Conservation (phyloP, 176 grass and related monocot genomes). For the Sorghum bicolor region Sorghum_bicolor_NCBIv3 NC_012870.2:74658001-74658500, state of each 20-base stretch:
- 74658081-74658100: slow-evolving; percentile 92
- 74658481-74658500: neutral
- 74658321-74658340: slow-evolving; percentile 26
- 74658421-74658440: neutral
- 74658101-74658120: slow-evolving; percentile 18
- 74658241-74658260: slow-evolving; percentile 90
- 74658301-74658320: neutral
- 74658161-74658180: neutral
- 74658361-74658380: slow-evolving; percentile 95
- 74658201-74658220: slow-evolving; percentile 93
- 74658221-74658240: slow-evolving; percentile 95
- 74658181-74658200: slow-evolving; percentile 33
- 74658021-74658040: slow-evolving; percentile 77
- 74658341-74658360: slow-evolving; percentile 65
- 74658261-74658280: slow-evolving; percentile 90
- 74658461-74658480: neutral
- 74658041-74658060: slow-evolving; percentile 92
- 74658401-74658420: slow-evolving; percentile 77
- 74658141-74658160: neutral
- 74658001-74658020: slow-evolving; percentile 90
- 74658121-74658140: neutral
- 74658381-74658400: slow-evolving; percentile 76
- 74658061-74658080: slow-evolving; percentile 88
- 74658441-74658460: neutral
- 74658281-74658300: neutral